phyloP scores from a whole-genome alignment of 192 early-diverging fungal genomes.

The Obelidium mucronatum region DNA sequence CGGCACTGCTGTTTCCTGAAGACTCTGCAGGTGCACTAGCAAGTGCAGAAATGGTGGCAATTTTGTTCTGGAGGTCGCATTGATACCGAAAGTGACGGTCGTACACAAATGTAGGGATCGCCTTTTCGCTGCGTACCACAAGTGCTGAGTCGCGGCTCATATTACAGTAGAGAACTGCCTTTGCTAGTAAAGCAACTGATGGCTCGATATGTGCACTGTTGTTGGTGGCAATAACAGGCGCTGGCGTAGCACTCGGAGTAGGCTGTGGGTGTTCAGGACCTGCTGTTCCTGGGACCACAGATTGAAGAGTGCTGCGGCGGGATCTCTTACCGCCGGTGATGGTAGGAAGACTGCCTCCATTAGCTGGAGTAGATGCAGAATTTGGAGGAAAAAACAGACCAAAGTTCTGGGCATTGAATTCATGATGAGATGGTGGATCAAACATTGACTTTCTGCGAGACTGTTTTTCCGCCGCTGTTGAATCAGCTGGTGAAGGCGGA shows the following conservation, averaged over 20 bases:
- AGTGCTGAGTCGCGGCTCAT: slow-evolving; percentile 14
- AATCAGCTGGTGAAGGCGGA: not conserved
- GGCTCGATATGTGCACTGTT: slow-evolving; percentile 11
- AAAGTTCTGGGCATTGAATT: slow-evolving; percentile 19
- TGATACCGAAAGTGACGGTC: slow-evolving; percentile 28
- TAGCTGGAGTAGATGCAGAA: not conserved
- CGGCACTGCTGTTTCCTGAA: not conserved
- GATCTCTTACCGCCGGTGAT: not conserved
- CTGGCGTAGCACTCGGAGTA: not conserved
- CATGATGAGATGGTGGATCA: slow-evolving; percentile 24
- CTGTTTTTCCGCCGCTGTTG: no score
- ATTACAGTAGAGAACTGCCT: slow-evolving; percentile 16
- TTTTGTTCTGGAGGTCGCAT: slow-evolving; percentile 9
- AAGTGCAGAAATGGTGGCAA: not conserved
- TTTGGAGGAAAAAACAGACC: not conserved
- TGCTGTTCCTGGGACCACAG: not conserved
- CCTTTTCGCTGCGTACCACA: not conserved
- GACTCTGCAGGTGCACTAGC: not conserved
- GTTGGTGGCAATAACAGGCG: not conserved
- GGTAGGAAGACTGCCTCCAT: no score
- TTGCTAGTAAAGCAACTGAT: slow-evolving; percentile 5
- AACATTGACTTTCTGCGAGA: slow-evolving; percentile 33
- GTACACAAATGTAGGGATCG: slow-evolving; percentile 15
- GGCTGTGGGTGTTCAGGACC: not conserved
- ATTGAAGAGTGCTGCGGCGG: not conserved